A percentile compares a stretch with the other conserved stretches of the same genome.
These are phyloP conservation scores for Dactylellina leptospora DNA, from an alignment of 2,329 filamentous ascomycete genomes.

Conservation along the genomic window DNA sequence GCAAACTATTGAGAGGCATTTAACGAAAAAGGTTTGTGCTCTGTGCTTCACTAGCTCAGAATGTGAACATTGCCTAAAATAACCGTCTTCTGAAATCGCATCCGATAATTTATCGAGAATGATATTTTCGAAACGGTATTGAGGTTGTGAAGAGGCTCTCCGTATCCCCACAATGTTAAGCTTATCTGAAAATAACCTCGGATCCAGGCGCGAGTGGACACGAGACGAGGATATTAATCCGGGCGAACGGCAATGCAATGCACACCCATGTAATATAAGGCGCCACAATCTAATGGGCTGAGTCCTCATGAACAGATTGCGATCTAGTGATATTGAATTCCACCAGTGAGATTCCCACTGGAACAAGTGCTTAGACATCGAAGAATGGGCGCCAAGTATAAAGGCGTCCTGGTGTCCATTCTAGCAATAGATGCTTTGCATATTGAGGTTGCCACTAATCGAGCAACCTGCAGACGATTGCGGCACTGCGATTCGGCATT, in stretches of 20 bases:
- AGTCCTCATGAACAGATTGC: conserved; percentile 19
- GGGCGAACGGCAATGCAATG: conserved; percentile 50
- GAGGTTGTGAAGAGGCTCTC: background rate
- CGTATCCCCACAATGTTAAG: background rate
- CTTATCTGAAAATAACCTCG: conserved; percentile 26
- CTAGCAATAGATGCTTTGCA: no score
- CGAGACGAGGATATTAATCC: conserved; percentile 37
- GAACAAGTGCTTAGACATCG: background rate
- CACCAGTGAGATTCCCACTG: conserved; percentile 1
- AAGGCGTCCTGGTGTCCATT: background rate
- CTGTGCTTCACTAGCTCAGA: no score
- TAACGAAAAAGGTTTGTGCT: no score
- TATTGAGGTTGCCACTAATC: background rate
- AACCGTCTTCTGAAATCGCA: background rate
- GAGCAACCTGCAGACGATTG: background rate
- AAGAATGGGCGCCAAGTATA: background rate
- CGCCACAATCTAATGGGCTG: conserved; percentile 24
- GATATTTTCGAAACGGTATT: no score
- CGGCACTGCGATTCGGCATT: conserved; percentile 30
- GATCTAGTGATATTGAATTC: conserved; percentile 6
- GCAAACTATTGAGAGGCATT: no score
- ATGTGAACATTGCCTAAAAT: no score
- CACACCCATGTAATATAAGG: conserved; percentile 18
- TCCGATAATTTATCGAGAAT: background rate
- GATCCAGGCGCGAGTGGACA: conserved; percentile 3